Conservation (phyloP, 768 basidiomycete genomes). For the Pleurotus eryngii region DNA sequence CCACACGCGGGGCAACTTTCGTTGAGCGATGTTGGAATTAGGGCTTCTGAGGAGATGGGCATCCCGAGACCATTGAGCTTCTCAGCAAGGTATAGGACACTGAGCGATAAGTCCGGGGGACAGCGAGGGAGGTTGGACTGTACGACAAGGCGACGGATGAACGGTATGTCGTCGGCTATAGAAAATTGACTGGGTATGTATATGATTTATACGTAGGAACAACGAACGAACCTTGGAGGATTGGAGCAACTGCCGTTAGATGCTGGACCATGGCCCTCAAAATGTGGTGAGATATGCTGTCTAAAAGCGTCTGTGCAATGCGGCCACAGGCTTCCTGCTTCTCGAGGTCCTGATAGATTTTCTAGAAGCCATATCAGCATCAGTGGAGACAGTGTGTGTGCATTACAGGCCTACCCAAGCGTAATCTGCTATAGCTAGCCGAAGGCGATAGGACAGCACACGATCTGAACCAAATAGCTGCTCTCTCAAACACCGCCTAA, state of each 20-base stretch:
- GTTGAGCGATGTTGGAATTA: slow-evolving; percentile 37
- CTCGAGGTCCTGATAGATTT: slow-evolving; percentile 41
- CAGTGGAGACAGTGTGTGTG: background rate
- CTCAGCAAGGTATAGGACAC: slow-evolving; percentile 29
- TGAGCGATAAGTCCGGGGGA: slow-evolving; percentile 33
- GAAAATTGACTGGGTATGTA: background rate
- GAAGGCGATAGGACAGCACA: slow-evolving; percentile 51
- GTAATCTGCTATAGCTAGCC: slow-evolving; percentile 50
- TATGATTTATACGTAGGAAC: slow-evolving; percentile 10
- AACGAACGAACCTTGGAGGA: slow-evolving; percentile 37
- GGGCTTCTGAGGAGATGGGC: slow-evolving; percentile 24
- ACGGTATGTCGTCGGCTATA: slow-evolving; percentile 61
- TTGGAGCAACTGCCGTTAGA: slow-evolving; percentile 39
- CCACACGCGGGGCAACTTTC: slow-evolving; percentile 79
- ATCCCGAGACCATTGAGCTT: slow-evolving; percentile 21
- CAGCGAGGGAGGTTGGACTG: slow-evolving; percentile 56
- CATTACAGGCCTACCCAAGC: slow-evolving; percentile 36
- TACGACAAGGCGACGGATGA: slow-evolving; percentile 56
- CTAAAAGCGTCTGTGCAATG: slow-evolving; percentile 49
- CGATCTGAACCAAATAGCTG: slow-evolving; percentile 64
- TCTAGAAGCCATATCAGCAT: slow-evolving; percentile 27
- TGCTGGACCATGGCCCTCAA: slow-evolving; percentile 57
- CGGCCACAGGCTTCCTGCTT: slow-evolving; percentile 45
- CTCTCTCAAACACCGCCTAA: slow-evolving; percentile 47
- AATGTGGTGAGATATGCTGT: slow-evolving; percentile 48